A percentile compares a stretch with the other conserved stretches of the same genome.
phyloP scores from a whole-genome alignment of 2,329 filamentous ascomycete species.

The Nothophoma quercina region DNA sequence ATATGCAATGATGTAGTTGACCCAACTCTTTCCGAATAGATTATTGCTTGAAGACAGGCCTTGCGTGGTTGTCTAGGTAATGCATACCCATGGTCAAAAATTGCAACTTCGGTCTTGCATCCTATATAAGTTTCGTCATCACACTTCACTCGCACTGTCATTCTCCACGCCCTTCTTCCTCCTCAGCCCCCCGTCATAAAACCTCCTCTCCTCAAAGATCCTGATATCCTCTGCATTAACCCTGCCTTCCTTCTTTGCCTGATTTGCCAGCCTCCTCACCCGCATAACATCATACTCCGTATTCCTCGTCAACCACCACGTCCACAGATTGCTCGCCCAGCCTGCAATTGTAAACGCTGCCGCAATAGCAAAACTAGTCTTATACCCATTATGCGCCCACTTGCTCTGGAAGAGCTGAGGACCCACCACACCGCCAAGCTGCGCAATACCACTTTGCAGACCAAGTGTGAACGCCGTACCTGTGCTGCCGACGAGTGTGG shows the following conservation, averaged over 20 bases:
- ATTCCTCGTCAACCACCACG: conserved; percentile 54
- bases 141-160: background rate
- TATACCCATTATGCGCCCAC: conserved; percentile 54
- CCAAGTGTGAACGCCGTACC: conserved; percentile 57
- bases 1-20: too few relatives aligned
- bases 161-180: background rate
- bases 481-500: conserved; percentile 46
- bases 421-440: conserved; percentile 56
- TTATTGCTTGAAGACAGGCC: too few relatives aligned
- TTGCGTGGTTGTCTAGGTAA: too few relatives aligned
- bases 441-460: conserved; percentile 54
- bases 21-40: too few relatives aligned
- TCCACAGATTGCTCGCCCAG: conserved; percentile 50
- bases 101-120: too few relatives aligned
- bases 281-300: conserved; percentile 51
- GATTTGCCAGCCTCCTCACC: conserved; percentile 24
- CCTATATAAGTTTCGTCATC: too few relatives aligned
- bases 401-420: conserved; percentile 55
- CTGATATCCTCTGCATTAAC: conserved; percentile 28
- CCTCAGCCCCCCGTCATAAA: conserved; percentile 17
- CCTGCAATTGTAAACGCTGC: conserved; percentile 46
- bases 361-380: conserved; percentile 49
- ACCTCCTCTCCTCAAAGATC: conserved; percentile 27
- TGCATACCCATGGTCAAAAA: too few relatives aligned
- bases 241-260: conserved; percentile 26